phyloP scores from a whole-genome alignment of 2,329 filamentous ascomycete species.

The Pseudofabraea citricarpa region DNA sequence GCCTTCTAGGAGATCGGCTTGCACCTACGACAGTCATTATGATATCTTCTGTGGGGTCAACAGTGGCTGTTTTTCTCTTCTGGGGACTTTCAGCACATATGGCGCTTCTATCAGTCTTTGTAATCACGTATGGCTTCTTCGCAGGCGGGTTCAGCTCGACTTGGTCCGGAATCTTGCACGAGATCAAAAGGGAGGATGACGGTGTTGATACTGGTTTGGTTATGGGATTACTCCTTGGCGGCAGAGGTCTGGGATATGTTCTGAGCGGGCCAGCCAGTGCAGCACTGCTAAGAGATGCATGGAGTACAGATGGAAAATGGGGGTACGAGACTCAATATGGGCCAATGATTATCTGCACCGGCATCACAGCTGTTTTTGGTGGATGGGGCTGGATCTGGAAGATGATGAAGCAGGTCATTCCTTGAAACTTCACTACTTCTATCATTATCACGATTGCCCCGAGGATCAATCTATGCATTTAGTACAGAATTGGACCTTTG shows the following conservation, averaged over 20 bases:
- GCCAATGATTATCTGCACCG: slow-evolving; percentile 19
- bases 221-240: slow-evolving; percentile 19
- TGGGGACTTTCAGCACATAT: slow-evolving; percentile 42
- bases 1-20: slow-evolving; percentile 35
- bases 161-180: slow-evolving; percentile 32
- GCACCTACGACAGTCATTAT: slow-evolving; percentile 31
- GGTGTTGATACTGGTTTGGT: slow-evolving; percentile 23
- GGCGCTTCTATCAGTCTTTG: slow-evolving; percentile 38
- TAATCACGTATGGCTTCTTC: slow-evolving; percentile 45
- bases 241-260: slow-evolving; percentile 19
- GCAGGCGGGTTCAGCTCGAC: slow-evolving; percentile 45
- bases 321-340: slow-evolving; percentile 21
- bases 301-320: slow-evolving; percentile 8
- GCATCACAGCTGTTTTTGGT: slow-evolving; percentile 19
- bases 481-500: no score
- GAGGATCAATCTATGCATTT: no score
- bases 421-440: no score
- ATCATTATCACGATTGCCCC: no score
- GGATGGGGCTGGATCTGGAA: slow-evolving; percentile 21
- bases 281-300: slow-evolving; percentile 10
- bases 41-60: slow-evolving; percentile 39
- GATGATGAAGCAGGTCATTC: slow-evolving; percentile 9
- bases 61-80: slow-evolving; percentile 39
- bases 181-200: slow-evolving; percentile 14
- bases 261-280: slow-evolving; percentile 17